Percentiles rank a stretch among this genome's conserved stretches.
Conservation (phyloP, 768 basidiomycete species). For the Suillus weaverae region DNA sequence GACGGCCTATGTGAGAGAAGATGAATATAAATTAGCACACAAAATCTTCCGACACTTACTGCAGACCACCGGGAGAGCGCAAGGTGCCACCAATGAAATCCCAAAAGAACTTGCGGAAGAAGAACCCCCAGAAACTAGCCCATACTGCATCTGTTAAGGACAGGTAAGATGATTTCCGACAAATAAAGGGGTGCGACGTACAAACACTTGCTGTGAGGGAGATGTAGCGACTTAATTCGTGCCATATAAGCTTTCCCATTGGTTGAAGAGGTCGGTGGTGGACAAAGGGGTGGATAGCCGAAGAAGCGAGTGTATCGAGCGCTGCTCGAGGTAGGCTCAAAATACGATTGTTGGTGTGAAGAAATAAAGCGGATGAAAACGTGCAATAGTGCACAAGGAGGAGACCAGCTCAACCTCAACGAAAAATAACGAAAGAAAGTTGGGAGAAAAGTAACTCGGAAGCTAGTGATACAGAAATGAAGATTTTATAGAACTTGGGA, state of each 20-base stretch:
- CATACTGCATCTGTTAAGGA: slow-evolving; percentile 64
- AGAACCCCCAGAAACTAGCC: slow-evolving; percentile 77
- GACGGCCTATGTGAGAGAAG: slow-evolving; percentile 48
- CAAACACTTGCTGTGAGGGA: slow-evolving; percentile 70
- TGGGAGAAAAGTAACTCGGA: neutral
- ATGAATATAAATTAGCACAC: slow-evolving; percentile 3
- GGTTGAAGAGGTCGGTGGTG: slow-evolving; percentile 4
- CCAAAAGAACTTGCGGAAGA: slow-evolving; percentile 96
- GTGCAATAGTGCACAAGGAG: slow-evolving; percentile 31
- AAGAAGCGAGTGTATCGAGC: slow-evolving; percentile 14
- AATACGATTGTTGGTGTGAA: slow-evolving; percentile 22
- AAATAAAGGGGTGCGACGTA: slow-evolving; percentile 42
- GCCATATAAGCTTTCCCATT: slow-evolving; percentile 86
- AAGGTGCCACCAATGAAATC: slow-evolving; percentile 85
- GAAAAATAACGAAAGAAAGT: slow-evolving; percentile 6
- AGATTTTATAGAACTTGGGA: slow-evolving; percentile 10
- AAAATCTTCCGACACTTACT: slow-evolving; percentile 47
- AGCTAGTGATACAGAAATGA: slow-evolving; percentile 17
- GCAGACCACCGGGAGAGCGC: slow-evolving; percentile 75
- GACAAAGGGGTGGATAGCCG: neutral
- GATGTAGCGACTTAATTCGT: slow-evolving; percentile 70
- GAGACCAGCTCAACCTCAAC: slow-evolving; percentile 33
- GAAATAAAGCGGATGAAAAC: slow-evolving; percentile 21
- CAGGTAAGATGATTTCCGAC: slow-evolving; percentile 10
- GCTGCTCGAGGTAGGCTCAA: slow-evolving; percentile 18